Evolutionary conservation across 2,329 filamentous ascomycete species (phyloP).

Genomic region (Penicillium paneum): DNA sequence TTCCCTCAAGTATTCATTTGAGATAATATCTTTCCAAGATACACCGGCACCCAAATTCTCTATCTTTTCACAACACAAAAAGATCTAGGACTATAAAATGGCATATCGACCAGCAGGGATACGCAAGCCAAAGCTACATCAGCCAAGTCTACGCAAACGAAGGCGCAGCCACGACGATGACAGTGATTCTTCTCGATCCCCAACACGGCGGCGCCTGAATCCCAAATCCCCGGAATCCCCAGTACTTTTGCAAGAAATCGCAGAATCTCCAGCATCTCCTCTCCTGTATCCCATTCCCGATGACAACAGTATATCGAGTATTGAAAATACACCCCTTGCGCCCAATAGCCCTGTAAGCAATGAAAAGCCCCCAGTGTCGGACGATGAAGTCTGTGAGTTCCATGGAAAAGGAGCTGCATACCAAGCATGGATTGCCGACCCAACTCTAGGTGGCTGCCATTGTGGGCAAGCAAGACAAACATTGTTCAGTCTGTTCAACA

Average conservation of each 20-base stretch:
- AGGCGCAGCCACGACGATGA: not conserved
- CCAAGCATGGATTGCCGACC: not conserved
- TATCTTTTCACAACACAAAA: not conserved
- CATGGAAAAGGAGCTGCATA: not conserved
- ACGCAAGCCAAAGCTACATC: not conserved
- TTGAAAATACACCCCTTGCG: rapidly evolving
- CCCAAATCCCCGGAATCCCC: not conserved
- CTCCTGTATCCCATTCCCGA: not conserved
- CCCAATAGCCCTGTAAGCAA: rapidly evolving
- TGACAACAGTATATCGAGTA: not conserved
- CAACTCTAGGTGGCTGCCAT: not conserved
- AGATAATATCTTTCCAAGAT: not conserved
- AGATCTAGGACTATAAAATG: not conserved
- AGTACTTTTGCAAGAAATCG: too few species aligned
- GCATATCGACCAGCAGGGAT: too few species aligned
- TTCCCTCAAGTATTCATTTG: not conserved
- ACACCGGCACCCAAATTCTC: not conserved
- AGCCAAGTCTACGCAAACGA: not conserved
- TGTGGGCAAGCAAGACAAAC: not conserved
- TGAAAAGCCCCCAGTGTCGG: not conserved
- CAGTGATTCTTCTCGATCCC: too few species aligned
- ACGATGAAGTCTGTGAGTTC: not conserved
- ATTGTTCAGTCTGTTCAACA: not conserved
- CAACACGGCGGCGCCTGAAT: not conserved
- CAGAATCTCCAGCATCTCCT: not conserved